phyloP scores from a whole-genome alignment of 805 yeast genomes.

The Saturnispora bothae region DNA sequence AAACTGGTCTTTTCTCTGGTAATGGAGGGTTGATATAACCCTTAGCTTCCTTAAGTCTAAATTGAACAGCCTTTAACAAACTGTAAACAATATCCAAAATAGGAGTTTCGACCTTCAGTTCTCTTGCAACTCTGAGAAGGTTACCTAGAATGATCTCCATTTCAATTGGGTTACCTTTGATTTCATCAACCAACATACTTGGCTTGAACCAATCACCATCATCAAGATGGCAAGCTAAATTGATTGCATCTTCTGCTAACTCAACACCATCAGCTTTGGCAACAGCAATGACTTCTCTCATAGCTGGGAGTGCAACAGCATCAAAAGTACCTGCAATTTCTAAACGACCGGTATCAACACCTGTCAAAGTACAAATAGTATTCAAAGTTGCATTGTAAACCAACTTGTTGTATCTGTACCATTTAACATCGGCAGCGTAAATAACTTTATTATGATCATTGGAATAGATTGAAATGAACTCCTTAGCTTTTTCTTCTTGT shows the following conservation, averaged over 20 bases:
- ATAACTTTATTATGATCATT: constrained; percentile 32
- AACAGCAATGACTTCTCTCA: constrained; percentile 53
- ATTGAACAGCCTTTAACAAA: constrained; percentile 52
- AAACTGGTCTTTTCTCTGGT: constrained; percentile 33
- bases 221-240: constrained; percentile 44
- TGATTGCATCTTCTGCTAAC: constrained; percentile 39
- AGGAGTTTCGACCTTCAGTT: constrained; percentile 45
- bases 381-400: constrained; percentile 62
- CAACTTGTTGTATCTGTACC: constrained; percentile 54
- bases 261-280: constrained; percentile 62
- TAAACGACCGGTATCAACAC: constrained; percentile 47
- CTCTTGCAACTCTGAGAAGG: constrained; percentile 40
- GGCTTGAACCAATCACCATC: constrained; percentile 54
- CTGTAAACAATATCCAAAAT: constrained; percentile 45
- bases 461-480: constrained; percentile 36
- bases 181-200: constrained; percentile 61
- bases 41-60: constrained; percentile 44
- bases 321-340: constrained; percentile 34
- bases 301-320: constrained; percentile 42
- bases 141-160: constrained; percentile 65
- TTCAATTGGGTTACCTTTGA: constrained; percentile 60
- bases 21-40: constrained; percentile 38
- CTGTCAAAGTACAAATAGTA: constrained; percentile 49
- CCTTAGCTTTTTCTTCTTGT: constrained; percentile 29
- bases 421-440: constrained; percentile 36